phyloP scores from a whole-genome alignment of 2,329 filamentous ascomycete genomes.

The Diaporthe amygdali region DNA sequence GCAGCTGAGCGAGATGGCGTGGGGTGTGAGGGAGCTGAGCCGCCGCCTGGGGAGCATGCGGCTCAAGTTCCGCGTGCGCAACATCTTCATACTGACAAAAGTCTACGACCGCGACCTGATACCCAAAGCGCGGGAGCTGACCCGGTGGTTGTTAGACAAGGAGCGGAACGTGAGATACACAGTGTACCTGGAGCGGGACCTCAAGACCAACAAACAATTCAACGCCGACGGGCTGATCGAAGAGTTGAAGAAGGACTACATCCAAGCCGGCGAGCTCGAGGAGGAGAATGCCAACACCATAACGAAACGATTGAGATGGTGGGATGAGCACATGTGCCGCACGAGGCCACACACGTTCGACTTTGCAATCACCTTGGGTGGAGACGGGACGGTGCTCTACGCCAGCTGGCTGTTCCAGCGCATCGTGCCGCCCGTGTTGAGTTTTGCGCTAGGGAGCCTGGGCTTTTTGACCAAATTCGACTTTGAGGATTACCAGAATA shows the following conservation, averaged over 20 bases:
- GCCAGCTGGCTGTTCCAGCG: constrained; percentile 97
- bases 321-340: constrained; percentile 80
- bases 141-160: constrained; percentile 79
- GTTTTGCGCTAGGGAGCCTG: constrained; percentile 88
- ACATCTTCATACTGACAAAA: constrained; percentile 89
- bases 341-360: constrained; percentile 87
- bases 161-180: constrained; percentile 72
- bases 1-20: constrained; percentile 95
- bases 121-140: constrained; percentile 75
- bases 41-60: constrained; percentile 84
- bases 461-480: constrained; percentile 98
- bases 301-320: constrained; percentile 72
- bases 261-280: constrained; percentile 32
- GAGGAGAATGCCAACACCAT: constrained; percentile 44
- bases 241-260: constrained; percentile 57
- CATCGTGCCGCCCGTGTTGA: constrained; percentile 90
- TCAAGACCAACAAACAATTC: constrained; percentile 75
- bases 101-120: constrained; percentile 85
- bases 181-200: constrained; percentile 82
- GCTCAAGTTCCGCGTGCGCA: constrained; percentile 80
- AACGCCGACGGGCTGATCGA: constrained; percentile 71
- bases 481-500: constrained; percentile 75
- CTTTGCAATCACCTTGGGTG: constrained; percentile 89
- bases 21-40: constrained; percentile 89
- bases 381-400: constrained; percentile 96